Evolutionary conservation across 257 asterid species (phyloP).

Genomic region (Euphrasia confusa): DNA sequence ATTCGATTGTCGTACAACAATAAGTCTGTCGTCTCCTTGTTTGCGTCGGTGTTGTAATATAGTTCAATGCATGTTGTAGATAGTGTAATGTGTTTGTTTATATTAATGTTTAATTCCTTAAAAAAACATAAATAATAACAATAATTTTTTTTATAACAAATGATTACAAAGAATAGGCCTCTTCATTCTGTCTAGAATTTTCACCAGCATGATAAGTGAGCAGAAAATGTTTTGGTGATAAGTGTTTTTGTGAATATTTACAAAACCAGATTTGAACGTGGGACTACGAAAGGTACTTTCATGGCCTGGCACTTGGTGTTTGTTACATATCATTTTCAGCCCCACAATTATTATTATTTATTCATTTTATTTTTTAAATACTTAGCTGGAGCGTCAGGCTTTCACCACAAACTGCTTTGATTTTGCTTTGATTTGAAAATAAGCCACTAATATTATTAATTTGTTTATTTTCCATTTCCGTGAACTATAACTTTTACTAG

Average conservation of each 20-base stretch:
- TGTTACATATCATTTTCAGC: conserved; percentile 2
- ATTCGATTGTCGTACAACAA: neutral
- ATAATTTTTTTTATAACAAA: neutral
- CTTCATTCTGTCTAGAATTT: neutral
- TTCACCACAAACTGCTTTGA: too few species aligned
- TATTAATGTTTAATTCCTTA: neutral
- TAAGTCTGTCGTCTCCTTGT: neutral
- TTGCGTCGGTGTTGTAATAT: conserved; percentile 3
- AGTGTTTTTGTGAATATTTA: neutral
- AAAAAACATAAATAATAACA: neutral
- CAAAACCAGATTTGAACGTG: neutral
- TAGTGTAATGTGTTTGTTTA: conserved; percentile 1
- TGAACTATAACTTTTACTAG: neutral
- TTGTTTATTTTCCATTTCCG: neutral
- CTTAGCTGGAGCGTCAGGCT: neutral
- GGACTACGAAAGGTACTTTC: neutral
- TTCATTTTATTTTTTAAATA: neutral
- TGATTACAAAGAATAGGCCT: neutral
- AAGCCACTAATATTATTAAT: neutral
- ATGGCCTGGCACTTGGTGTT: neutral
- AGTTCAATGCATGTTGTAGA: neutral
- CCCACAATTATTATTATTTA: neutral
- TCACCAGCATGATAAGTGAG: neutral
- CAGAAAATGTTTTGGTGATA: neutral
- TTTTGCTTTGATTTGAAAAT: neutral